phyloP scores from a whole-genome alignment of 192 early-diverging fungal species.

The Coemansia sp. region DNA sequence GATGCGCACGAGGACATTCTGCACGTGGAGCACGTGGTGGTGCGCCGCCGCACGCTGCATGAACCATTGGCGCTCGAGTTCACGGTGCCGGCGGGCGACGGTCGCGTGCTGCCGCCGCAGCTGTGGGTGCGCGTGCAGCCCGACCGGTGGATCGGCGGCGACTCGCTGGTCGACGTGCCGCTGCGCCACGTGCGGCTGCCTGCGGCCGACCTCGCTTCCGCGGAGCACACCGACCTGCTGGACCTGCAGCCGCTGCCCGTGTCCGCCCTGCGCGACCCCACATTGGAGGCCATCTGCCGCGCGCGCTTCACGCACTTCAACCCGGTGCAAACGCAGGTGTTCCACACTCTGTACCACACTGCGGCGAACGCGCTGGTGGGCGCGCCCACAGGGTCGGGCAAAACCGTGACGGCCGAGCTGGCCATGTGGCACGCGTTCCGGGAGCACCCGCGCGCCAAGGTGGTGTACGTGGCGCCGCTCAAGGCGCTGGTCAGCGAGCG shows the following conservation, averaged over 20 bases:
- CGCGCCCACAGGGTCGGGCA: constrained; percentile 97
- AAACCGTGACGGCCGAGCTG: constrained; percentile 94
- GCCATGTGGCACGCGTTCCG: constrained; percentile 94
- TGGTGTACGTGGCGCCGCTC: constrained; percentile 97
- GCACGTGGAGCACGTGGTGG: constrained; percentile 87
- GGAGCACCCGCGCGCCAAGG: constrained; percentile 72
- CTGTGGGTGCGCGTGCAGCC: constrained; percentile 91
- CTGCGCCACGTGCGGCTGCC: constrained; percentile 93
- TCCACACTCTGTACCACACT: constrained; percentile 92
- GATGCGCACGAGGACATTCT: constrained; percentile 83
- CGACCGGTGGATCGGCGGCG: constrained; percentile 93
- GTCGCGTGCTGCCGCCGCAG: constrained; percentile 82
- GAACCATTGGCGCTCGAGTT: constrained; percentile 90
- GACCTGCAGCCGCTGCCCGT: constrained; percentile 89
- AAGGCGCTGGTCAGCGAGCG: constrained; percentile 97
- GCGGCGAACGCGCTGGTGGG: constrained; percentile 85
- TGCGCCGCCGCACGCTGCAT: constrained; percentile 74
- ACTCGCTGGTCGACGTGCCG: constrained; percentile 79
- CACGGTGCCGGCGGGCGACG: constrained; percentile 86
- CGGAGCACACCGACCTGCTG: constrained; percentile 89
- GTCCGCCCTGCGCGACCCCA: constrained; percentile 73
- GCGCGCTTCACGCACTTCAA: constrained; percentile 94
- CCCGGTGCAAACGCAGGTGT: constrained; percentile 98
- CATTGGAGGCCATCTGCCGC: constrained; percentile 82
- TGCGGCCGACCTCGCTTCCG: constrained; percentile 69